These are phyloP conservation scores for Aquilaria malaccensis DNA, from an alignment of 345 rosid species.

Conservation along the genomic window DNA sequence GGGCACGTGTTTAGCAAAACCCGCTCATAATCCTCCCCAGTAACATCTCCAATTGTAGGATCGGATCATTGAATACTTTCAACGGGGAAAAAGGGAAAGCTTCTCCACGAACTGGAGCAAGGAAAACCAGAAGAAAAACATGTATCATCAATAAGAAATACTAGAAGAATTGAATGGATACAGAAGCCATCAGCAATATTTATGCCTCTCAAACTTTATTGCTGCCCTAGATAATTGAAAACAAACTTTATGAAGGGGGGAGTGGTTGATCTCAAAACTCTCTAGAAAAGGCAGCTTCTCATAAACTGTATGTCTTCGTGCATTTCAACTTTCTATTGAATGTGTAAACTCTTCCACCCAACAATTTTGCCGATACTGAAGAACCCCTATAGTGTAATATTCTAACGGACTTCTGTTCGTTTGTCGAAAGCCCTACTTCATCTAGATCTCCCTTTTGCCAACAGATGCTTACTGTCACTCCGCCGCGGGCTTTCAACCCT, in stretches of 20 bases:
- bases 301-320: slow-evolving; percentile 24
- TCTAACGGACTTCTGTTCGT: slow-evolving; percentile 25
- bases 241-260: background rate
- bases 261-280: background rate
- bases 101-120: too few relatives aligned
- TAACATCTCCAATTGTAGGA: too few relatives aligned
- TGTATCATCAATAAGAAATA: too few relatives aligned
- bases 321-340: slow-evolving; percentile 51
- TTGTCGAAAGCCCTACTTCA: slow-evolving; percentile 53
- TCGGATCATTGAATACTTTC: too few relatives aligned
- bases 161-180: too few relatives aligned
- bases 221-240: too few relatives aligned
- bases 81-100: too few relatives aligned
- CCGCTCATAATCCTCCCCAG: too few relatives aligned
- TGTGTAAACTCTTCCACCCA: slow-evolving; percentile 42
- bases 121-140: too few relatives aligned
- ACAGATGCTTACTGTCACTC: slow-evolving; percentile 52
- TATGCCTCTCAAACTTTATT: too few relatives aligned
- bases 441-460: slow-evolving; percentile 79
- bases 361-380: slow-evolving; percentile 27
- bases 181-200: too few relatives aligned
- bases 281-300: slow-evolving; percentile 1
- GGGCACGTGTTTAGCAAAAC: too few relatives aligned
- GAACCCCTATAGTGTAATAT: slow-evolving; percentile 54
- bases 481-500: slow-evolving; percentile 84